Base-by-base conservation (phyloP, 306 rosid genomes). In the Lathyrus oleraceus region DNA sequence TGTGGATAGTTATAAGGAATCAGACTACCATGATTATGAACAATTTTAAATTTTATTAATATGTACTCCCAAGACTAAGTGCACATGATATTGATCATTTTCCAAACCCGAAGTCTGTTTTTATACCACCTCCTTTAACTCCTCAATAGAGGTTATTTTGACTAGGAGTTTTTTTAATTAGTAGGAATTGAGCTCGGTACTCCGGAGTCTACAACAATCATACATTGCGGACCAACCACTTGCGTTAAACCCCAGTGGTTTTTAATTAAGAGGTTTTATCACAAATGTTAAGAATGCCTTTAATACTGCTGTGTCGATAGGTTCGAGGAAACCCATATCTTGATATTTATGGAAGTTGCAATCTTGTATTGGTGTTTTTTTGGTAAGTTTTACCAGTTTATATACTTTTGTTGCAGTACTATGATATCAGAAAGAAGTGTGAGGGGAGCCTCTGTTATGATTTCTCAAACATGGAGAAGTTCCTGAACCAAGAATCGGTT, bases 391-490 rank as follows among this genome's bases (percentile, higher is more conserved):
- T 44, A 86, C 63, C 3, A 9, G 60, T 21, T 25, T 44, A 56
- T 38, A 59, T 63, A 61, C 72, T 49, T 65, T 12, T 59, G 47
- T 9, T 80, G 85, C 88, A 92, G 98, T 87, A 92, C 75, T 92
- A 92, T 80, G 98, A 92, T 72, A 83, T 89, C 76, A 84, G 96
- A 74, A 89, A 86, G 84, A 78, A 87, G 78, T 92, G 97, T 36
- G 90, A 71, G 70, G 97, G 97, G 79, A 82, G 85, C 67, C 95
- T 92, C 45, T 92, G 98, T 82, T 92, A 92, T 56, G 96, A 92
- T 67, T 92, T 92, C 79, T 92, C 96, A 78, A 87, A 87, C 79
- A 81, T 87, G 95, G 98, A 92, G 79, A 89, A 86, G 77, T 86
- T 88, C 85, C 76, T 92, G 77, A 86, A 88, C 78, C 85, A 81